A percentile compares a stretch with the other conserved stretches of the same genome.
Evolutionary conservation across 129 eudicot species (phyloP).

Genomic region (Artemisia tridentata): DNA sequence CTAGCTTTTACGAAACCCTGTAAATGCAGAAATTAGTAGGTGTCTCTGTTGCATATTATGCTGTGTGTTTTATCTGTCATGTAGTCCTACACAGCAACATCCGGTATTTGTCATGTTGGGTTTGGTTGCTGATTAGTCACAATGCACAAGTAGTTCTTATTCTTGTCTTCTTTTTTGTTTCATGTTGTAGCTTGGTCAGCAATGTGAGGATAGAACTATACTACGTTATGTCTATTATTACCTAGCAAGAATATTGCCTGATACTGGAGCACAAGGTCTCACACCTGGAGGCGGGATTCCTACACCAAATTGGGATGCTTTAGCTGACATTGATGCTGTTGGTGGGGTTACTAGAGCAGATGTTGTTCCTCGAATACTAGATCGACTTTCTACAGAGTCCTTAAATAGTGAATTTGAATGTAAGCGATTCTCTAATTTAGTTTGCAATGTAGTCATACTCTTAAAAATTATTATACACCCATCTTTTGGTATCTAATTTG

Average conservation of each 20-base stretch:
- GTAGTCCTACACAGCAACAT: neutral
- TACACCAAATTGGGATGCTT: conserved; percentile 99
- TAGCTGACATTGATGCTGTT: conserved; percentile 96
- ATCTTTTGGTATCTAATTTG: conserved; percentile 18
- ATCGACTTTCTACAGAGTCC: conserved; percentile 80
- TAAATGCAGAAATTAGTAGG: conserved; percentile 4
- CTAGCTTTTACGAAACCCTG: neutral
- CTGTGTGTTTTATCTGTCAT: neutral
- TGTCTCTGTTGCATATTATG: neutral
- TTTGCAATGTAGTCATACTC: conserved; percentile 8
- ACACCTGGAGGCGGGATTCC: conserved; percentile 98
- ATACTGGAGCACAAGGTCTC: conserved; percentile 95
- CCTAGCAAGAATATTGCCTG: conserved; percentile 91
- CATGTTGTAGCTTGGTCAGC: conserved; percentile 83
- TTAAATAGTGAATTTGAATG: conserved; percentile 79
- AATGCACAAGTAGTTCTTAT: conserved; percentile 4
- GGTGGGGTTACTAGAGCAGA: conserved; percentile 99
- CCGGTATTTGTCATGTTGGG: neutral
- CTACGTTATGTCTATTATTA: conserved; percentile 93
- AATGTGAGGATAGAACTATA: conserved; percentile 92
- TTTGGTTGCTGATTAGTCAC: conserved; percentile 1
- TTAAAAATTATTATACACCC: conserved; percentile 14
- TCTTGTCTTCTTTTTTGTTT: conserved; percentile 8
- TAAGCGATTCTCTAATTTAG: conserved; percentile 33
- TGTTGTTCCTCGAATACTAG: conserved; percentile 87